Evolutionary conservation across 257 asterid species (phyloP), one percentile per base, ranked within the genome.

Genomic region (Scutellaria galericulata): DNA sequence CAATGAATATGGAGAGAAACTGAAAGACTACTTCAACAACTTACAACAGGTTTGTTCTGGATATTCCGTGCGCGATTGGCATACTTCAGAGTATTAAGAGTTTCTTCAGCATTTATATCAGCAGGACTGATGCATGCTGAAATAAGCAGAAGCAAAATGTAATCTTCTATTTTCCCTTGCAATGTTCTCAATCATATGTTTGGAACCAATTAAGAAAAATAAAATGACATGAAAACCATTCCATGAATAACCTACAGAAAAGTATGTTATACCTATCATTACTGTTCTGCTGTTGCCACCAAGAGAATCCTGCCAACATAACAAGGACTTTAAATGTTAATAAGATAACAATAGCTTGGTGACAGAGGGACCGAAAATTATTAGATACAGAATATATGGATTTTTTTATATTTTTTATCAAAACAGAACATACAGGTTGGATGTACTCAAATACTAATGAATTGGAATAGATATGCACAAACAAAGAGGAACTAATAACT

Each of bases 41-140:
- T 89, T 84, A 95, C 99, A 73, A 92, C 88, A 68, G 98, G 99
- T 83, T 95, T 95, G 84, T 95, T 95, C 87, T 86, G 98, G 78
- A 95, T 95, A 84, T 95, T 95, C 66, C 99, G 92, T 75, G 99
- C 99, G 53, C 99, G 98, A 75, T 95, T 95, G 45, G 99, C 99
- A 79, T 95, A 95, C 75, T 95, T 95, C 62, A 95, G 86, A 22
- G 99, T 95, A 84, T 95, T 95, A 3, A 95, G 95, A 66, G 99
- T 95, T 89, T 95, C 99, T 74, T 95, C 99, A 5, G 98, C 99
- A 76, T 95, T 95, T 85, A 95, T 95, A 77, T 95, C 99, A 41
- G 99, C 99, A 61, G 99, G 99, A 81, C 99, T 95, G 56, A 95
- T 89, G 86, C 99, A 95, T 6, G 99, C 99, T 95, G 90, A 57